phyloP scores from a whole-genome alignment of 139 green algal species.

The Yamagishiella unicocca region DNA sequence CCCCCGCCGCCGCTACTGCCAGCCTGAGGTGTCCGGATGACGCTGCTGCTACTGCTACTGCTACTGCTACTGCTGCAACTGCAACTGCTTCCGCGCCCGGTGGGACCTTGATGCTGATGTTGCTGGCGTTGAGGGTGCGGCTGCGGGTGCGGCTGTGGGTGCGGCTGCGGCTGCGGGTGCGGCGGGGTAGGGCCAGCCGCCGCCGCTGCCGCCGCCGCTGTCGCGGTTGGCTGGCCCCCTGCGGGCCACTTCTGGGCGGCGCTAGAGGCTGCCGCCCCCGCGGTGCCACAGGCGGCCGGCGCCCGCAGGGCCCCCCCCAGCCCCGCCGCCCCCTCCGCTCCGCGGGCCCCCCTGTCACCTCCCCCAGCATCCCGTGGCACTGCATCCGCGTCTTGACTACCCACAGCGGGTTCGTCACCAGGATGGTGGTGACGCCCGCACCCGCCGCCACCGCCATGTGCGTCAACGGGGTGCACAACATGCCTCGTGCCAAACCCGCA shows the following conservation, averaged over 20 bases:
- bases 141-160: too few relatives aligned
- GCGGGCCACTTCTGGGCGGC: too few relatives aligned
- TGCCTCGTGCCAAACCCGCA: too few relatives aligned
- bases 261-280: neutral
- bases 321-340: slow-evolving; percentile 79
- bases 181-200: neutral
- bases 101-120: too few relatives aligned
- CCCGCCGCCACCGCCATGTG: slow-evolving; percentile 89
- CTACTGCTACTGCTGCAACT: too few relatives aligned
- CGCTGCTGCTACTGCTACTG: too few relatives aligned
- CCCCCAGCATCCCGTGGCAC: slow-evolving; percentile 77
- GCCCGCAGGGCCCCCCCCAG: slow-evolving; percentile 85
- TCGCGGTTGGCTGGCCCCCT: too few relatives aligned
- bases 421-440: slow-evolving; percentile 88
- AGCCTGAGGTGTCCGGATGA: too few relatives aligned
- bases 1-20: too few relatives aligned
- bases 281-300: neutral
- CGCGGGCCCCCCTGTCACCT: slow-evolving; percentile 10
- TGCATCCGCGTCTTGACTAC: slow-evolving; percentile 97
- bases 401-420: slow-evolving; percentile 96
- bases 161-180: too few relatives aligned
- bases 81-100: too few relatives aligned
- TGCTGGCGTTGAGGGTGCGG: too few relatives aligned
- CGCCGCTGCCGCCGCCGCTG: neutral
- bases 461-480: slow-evolving; percentile 57